Conservation (phyloP, 176 grass and related monocot species). For the Hsuehochloa calcarea region DNA sequence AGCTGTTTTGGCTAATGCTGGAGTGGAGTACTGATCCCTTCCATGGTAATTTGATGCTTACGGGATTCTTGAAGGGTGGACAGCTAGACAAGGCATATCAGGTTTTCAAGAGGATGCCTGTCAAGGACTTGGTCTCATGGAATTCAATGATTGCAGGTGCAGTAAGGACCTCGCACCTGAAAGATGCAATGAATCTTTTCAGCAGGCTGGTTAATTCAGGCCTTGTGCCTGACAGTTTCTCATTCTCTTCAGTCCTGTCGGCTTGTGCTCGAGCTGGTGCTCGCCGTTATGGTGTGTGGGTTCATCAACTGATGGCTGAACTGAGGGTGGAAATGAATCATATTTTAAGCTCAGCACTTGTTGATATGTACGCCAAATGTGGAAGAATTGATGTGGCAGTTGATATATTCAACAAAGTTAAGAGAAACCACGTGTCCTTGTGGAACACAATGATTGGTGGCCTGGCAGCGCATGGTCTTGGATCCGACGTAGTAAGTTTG, state of each 20-base stretch:
- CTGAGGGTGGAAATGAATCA: slow-evolving; percentile 52
- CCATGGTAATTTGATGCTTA: slow-evolving; percentile 61
- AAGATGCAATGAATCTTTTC: slow-evolving; percentile 61
- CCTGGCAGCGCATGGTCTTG: slow-evolving; percentile 62
- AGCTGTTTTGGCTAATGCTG: slow-evolving; percentile 39
- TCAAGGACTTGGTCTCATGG: slow-evolving; percentile 71
- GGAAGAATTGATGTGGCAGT: slow-evolving; percentile 54
- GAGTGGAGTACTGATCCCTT: slow-evolving; percentile 41
- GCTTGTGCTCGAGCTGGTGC: slow-evolving; percentile 65
- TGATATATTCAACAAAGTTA: slow-evolving; percentile 45
- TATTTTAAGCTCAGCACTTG: slow-evolving; percentile 54
- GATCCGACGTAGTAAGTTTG: slow-evolving; percentile 42
- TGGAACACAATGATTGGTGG: slow-evolving; percentile 72
- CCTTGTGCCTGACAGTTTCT: slow-evolving; percentile 57
- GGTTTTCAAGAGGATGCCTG: slow-evolving; percentile 69
- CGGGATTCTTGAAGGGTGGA: slow-evolving; percentile 46
- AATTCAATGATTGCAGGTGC: slow-evolving; percentile 70
- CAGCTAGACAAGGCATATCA: slow-evolving; percentile 52
- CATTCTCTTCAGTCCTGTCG: slow-evolving; percentile 61
- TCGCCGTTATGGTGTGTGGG: slow-evolving; percentile 46
- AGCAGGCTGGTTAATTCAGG: slow-evolving; percentile 49
- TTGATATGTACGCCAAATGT: slow-evolving; percentile 82
- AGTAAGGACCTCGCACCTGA: slow-evolving; percentile 35
- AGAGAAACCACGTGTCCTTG: slow-evolving; percentile 42
- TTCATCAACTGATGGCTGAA: slow-evolving; percentile 57